These are phyloP conservation scores for Phytophthora litchii DNA, from an alignment of 352 stramenopile genomes.

Conservation along the genomic window DNA sequence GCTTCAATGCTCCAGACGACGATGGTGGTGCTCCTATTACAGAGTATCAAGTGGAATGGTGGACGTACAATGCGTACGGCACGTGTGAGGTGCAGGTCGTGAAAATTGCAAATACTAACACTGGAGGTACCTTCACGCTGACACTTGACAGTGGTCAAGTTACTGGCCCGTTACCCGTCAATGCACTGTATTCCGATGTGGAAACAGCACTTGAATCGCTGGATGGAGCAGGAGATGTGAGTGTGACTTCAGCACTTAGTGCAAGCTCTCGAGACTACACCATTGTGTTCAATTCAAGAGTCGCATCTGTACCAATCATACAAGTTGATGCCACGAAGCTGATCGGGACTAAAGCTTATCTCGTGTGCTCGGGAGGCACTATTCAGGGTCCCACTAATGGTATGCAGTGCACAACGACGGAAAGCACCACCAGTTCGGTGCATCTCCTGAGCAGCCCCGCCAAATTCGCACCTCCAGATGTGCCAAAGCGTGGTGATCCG, in stretches of 20 bases:
- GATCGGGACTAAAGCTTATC: conserved; percentile 37
- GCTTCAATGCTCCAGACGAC: conserved; percentile 82
- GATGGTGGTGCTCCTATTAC: conserved; percentile 88
- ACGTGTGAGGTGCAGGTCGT: conserved; percentile 77
- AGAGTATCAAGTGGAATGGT: conserved; percentile 91
- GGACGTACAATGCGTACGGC: conserved; percentile 58
- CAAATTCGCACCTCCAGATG: conserved; percentile 52
- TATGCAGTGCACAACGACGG: conserved; percentile 50
- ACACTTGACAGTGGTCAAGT: conserved; percentile 47
- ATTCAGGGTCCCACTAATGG: conserved; percentile 28
- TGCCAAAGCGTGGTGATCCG: conserved; percentile 40
- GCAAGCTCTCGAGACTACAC: conserved; percentile 47
- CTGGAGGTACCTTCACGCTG: conserved; percentile 86
- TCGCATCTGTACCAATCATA: conserved; percentile 38
- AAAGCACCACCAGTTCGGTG: conserved; percentile 48
- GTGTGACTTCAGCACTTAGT: conserved; percentile 46
- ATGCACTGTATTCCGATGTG: conserved; percentile 73
- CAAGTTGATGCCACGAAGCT: conserved; percentile 45
- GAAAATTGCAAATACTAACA: conserved; percentile 80
- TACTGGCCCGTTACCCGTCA: conserved; percentile 62
- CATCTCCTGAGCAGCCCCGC: conserved; percentile 39
- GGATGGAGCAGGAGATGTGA: conserved; percentile 79
- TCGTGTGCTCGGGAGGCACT: conserved; percentile 58
- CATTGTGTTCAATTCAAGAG: conserved; percentile 65
- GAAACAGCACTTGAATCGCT: conserved; percentile 83